phyloP scores from a whole-genome alignment of 768 basidiomycete genomes.

The Kwoniella newhampshirensis region DNA sequence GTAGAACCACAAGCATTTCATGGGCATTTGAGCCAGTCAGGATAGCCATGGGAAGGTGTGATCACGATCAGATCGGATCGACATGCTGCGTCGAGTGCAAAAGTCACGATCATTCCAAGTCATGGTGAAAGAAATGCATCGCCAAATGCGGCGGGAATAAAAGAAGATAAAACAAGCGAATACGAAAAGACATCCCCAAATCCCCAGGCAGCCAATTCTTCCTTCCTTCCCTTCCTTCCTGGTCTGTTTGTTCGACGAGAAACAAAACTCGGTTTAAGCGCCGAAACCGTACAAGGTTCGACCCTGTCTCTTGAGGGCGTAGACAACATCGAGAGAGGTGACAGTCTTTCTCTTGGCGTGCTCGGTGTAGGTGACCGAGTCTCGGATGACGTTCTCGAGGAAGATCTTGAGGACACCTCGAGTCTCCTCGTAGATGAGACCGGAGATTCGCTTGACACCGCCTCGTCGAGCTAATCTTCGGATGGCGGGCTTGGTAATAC shows the following conservation, averaged over 20 bases:
- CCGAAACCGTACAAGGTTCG: slow-evolving; percentile 64
- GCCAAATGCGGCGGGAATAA: slow-evolving; percentile 11
- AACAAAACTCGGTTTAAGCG: slow-evolving; percentile 50
- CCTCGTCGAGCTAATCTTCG: slow-evolving; percentile 92
- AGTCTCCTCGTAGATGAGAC: slow-evolving; percentile 89
- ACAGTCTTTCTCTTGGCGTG: slow-evolving; percentile 70
- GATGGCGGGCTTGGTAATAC: slow-evolving; percentile 88
- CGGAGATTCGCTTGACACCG: slow-evolving; percentile 74
- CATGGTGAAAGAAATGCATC: slow-evolving; percentile 14
- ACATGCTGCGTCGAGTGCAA: too few species aligned
- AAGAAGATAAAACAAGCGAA: slow-evolving; percentile 18
- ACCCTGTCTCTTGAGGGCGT: slow-evolving; percentile 64
- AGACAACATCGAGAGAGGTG: slow-evolving; percentile 66
- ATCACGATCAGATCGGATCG: too few species aligned
- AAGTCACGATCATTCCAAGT: not conserved
- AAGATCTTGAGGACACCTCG: slow-evolving; percentile 89
- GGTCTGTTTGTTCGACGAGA: not conserved
- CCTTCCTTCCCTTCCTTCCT: not conserved
- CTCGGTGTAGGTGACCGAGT: slow-evolving; percentile 97
- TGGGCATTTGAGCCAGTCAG: too few species aligned
- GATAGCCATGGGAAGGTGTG: too few species aligned
- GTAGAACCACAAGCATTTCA: too few species aligned
- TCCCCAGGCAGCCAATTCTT: not conserved
- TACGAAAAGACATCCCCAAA: slow-evolving; percentile 9
- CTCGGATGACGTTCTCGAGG: slow-evolving; percentile 68